Evolutionary conservation across 306 rosid genomes (phyloP).

Genomic region (Styphnolobium japonicum): DNA sequence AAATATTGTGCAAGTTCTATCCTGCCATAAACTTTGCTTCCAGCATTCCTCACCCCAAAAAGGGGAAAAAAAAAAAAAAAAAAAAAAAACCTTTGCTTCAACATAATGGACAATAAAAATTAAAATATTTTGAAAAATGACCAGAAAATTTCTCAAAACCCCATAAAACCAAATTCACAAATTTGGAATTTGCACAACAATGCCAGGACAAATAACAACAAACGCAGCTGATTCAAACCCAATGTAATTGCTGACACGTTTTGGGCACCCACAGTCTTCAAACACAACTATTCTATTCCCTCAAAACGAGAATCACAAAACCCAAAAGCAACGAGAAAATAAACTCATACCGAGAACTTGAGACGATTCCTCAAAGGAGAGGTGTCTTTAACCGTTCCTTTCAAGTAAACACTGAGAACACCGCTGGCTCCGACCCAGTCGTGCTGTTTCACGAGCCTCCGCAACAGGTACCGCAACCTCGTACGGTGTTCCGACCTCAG

Average conservation of each 20-base stretch:
- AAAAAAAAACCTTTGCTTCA: too few relatives aligned
- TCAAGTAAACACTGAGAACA: conserved; percentile 56
- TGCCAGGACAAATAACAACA: neutral
- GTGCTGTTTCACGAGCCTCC: conserved; percentile 42
- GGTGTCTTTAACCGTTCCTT: conserved; percentile 45
- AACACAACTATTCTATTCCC: too few relatives aligned
- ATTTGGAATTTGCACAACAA: neutral
- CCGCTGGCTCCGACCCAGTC: conserved; percentile 68
- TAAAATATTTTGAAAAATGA: neutral
- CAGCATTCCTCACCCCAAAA: too few relatives aligned
- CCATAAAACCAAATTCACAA: neutral
- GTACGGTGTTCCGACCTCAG: conserved; percentile 49
- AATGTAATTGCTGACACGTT: too few relatives aligned
- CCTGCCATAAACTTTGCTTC: neutral
- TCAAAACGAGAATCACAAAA: neutral
- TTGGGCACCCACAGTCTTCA: neutral
- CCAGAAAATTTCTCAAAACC: neutral
- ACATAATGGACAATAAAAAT: neutral
- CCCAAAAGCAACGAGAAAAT: neutral
- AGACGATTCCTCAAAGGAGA: conserved; percentile 51
- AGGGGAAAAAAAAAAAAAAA: too few relatives aligned
- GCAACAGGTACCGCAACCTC: conserved; percentile 39
- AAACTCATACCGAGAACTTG: conserved; percentile 58
- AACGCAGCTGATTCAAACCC: neutral
- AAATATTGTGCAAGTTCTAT: neutral